Evolutionary conservation across 805 yeast species (phyloP).

Genomic region (Candida germanica): DNA sequence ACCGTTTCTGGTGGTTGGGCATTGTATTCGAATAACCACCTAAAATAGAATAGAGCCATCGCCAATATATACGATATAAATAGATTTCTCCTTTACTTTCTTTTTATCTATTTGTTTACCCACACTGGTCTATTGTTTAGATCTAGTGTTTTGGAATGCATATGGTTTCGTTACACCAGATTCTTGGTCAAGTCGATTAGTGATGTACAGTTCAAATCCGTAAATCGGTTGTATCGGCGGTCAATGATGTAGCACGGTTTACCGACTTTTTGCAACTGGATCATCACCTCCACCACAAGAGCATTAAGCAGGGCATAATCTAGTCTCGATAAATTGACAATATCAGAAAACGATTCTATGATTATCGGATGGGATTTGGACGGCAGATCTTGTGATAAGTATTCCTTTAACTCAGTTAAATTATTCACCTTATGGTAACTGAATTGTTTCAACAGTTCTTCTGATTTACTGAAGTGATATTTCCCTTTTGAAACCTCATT

Average conservation of each 20-base stretch:
- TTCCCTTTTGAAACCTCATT: constrained; percentile 5
- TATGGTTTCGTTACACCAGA: too few species aligned
- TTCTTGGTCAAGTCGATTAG: background rate
- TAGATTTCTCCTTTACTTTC: too few species aligned
- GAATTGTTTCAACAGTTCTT: constrained; percentile 12
- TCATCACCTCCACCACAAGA: constrained; percentile 10
- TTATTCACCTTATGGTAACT: constrained; percentile 10
- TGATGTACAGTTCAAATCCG: constrained; percentile 7
- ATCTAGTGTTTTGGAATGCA: too few species aligned
- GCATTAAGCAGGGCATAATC: constrained; percentile 10
- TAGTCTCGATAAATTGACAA: constrained; percentile 7
- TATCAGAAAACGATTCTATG: constrained; percentile 12
- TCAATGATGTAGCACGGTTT: constrained; percentile 7
- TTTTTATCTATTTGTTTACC: too few species aligned
- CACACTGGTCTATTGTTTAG: too few species aligned
- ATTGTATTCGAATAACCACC: too few species aligned
- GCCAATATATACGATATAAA: too few species aligned
- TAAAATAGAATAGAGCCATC: too few species aligned
- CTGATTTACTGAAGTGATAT: constrained; percentile 4
- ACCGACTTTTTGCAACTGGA: constrained; percentile 6
- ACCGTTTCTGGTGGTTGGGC: too few species aligned
- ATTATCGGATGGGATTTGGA: constrained; percentile 1
- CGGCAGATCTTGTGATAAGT: background rate
- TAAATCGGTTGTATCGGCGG: constrained; percentile 4
- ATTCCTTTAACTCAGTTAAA: constrained; percentile 6